Evolutionary conservation across 2,329 filamentous ascomycete species (phyloP), one percentile per base, ranked within the genome.

Genomic region (Stagonosporopsis rhizophila): DNA sequence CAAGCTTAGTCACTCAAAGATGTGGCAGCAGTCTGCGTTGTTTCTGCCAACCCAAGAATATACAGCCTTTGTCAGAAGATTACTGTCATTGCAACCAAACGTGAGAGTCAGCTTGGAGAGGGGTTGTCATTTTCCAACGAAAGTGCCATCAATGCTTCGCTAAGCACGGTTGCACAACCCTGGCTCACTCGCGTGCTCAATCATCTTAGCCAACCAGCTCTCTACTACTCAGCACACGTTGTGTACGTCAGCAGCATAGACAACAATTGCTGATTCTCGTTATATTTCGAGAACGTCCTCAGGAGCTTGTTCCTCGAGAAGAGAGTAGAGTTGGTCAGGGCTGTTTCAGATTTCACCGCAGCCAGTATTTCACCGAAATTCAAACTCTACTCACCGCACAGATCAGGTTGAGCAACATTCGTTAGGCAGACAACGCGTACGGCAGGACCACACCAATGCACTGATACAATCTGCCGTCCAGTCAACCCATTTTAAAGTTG

Each of bases 141-240:
- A 23, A 44, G 53, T 51, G 53, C 42, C 22, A 48, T 38, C 35
- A 22, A 35, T 30, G 28, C 17, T 20, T 51, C 53, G 53, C 53
- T 51, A 51, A 46, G 52, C 53, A 41, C 53, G 47, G 42, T 42
- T 46, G 37, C 53, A 51, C 35, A 51, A 37, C 47, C 23, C 42
- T n/a, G n/a, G n/a, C n/a, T 48, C 12, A 15, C 30, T 32, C 15
- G 30, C 30, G n/a, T n/a, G n/a, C 38, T 38, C 9, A 11, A 6
- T 35, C 34, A 42, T 44, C 38, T 37, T 47, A 56, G 47, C 42
- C 42, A 42, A 44, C 47, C 30, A 56, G 42, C 44, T 44, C 20
- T 30, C 37, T 47, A 34, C 30, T 47, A 41, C 34, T 39, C 19
- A 56, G 14, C 47, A 30, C 23, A 32, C 22, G 34, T 6, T 22